Conservation (phyloP, 495 filamentous ascomycete genomes). For the Choiromyces venosus region DNA sequence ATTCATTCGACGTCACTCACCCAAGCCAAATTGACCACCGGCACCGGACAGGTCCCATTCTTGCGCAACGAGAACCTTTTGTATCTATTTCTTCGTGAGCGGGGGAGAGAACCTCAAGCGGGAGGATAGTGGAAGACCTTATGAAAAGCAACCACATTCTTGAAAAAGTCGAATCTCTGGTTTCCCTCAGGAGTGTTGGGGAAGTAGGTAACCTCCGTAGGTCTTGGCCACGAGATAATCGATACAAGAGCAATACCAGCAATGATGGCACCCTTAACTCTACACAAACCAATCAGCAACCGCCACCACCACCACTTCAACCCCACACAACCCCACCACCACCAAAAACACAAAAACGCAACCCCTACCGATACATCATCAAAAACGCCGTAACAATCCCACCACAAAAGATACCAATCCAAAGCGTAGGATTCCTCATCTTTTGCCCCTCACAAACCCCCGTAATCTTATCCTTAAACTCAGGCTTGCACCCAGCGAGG, state of each 20-base stretch:
- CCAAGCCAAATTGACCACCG: slow-evolving; percentile 63
- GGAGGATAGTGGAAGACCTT: slow-evolving; percentile 25
- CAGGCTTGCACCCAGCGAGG: slow-evolving; percentile 59
- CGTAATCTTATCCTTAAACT: slow-evolving; percentile 30
- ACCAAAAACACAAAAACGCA: not conserved
- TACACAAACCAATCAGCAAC: slow-evolving; percentile 9
- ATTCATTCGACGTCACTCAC: slow-evolving; percentile 37
- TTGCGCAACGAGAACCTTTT: slow-evolving; percentile 58
- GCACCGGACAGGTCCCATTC: slow-evolving; percentile 61
- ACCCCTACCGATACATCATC: slow-evolving; percentile 58
- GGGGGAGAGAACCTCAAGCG: not conserved
- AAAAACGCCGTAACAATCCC: slow-evolving; percentile 68
- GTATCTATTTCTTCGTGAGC: slow-evolving; percentile 47
- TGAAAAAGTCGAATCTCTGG: slow-evolving; percentile 71
- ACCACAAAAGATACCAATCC: slow-evolving; percentile 78
- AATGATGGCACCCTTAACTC: slow-evolving; percentile 76
- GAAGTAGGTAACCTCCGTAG: slow-evolving; percentile 69
- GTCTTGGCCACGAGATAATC: slow-evolving; percentile 75
- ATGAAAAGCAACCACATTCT: slow-evolving; percentile 73
- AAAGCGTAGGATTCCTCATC: slow-evolving; percentile 72
- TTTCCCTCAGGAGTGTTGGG: slow-evolving; percentile 62
- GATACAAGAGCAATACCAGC: slow-evolving; percentile 72
- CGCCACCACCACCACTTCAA: not conserved
- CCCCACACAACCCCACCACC: too few relatives aligned
- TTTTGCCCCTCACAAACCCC: slow-evolving; percentile 47